phyloP scores from a whole-genome alignment of 495 filamentous ascomycete genomes.

The Daldinia grandis region DNA sequence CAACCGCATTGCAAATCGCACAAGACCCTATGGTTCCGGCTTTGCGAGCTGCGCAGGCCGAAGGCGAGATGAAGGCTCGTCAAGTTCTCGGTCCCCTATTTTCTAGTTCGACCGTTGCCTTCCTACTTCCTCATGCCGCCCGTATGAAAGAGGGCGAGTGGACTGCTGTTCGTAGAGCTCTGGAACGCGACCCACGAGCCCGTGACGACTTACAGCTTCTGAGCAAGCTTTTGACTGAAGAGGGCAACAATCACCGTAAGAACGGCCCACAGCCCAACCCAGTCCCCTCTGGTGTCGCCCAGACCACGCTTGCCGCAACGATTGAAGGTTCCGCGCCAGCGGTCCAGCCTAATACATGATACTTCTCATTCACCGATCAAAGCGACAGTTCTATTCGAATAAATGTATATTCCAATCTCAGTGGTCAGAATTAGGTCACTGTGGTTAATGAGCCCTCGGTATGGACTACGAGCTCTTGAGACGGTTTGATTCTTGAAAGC shows the following conservation, averaged over 20 bases:
- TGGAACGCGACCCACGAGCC: conserved; percentile 60
- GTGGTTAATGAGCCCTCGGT: neutral
- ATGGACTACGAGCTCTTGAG: conserved; percentile 8
- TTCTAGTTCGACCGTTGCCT: conserved; percentile 68
- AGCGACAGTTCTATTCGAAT: conserved; percentile 2
- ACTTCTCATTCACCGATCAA: neutral
- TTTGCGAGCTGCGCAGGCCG: conserved; percentile 46
- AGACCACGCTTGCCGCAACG: conserved; percentile 42
- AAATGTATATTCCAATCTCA: conserved; percentile 1
- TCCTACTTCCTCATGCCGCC: conserved; percentile 71
- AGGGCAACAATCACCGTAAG: conserved; percentile 43
- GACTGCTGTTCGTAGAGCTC: conserved; percentile 67
- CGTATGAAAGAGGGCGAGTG: conserved; percentile 70
- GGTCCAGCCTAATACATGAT: conserved; percentile 32
- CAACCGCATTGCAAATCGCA: conserved; percentile 41
- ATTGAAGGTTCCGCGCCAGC: conserved; percentile 25
- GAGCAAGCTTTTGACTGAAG: conserved; percentile 55
- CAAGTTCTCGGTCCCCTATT: conserved; percentile 68
- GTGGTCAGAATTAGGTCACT: neutral
- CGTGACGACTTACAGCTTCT: conserved; percentile 59
- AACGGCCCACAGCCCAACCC: conserved; percentile 32
- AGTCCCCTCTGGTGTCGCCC: conserved; percentile 35
- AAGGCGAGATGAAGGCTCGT: conserved; percentile 60
- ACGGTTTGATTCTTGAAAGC: conserved; percentile 4
- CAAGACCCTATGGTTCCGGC: conserved; percentile 44